Evolutionary conservation across 306 rosid genomes (phyloP), one percentile per base, ranked within the genome.

Genomic region (Vicia faba): DNA sequence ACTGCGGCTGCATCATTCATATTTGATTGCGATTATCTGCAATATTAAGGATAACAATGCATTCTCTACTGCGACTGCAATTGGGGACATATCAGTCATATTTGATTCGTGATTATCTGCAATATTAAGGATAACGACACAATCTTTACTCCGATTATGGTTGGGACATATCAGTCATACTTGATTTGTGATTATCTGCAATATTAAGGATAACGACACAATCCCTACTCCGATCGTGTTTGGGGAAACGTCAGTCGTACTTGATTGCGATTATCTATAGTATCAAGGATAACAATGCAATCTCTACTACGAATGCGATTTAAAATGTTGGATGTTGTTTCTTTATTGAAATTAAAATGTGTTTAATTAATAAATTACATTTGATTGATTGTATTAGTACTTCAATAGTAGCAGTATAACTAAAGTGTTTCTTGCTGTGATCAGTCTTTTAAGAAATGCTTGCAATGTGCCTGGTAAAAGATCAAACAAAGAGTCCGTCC

Each of bases 381-480:
- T 31, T 9, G 13, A 31, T 48, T 48, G 19, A 18, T 69, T 6
- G 38, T 7, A 33, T 7, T 33, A 7, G 38, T 33, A 33, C 38
- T 80, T 20, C 1, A 31, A 50, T 78, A 59, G 78, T 79, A 73
- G 83, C 83, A 78, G 82, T 85, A 96, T 95, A 88, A 91, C 88
- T 88, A 84, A 88, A 84, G 88, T 87, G 85, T 88, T 84, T 91
- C 84, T 95, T 86, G 99, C 87, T 81, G 97, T 91, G 80, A 87
- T 78, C 99, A 95, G 99, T 88, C 96, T 84, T 95, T 95, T 85
- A 91, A 95, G 97, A 95, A 83, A 91, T 95, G 97, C 97, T 91
- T 87, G 96, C 99, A 50, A 91, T 91, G 99, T 91, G 99, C 85
- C 82, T 95, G 81, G 99, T 91, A 71, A 95, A 95, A 86, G 99